Evolutionary conservation across 495 filamentous ascomycete genomes (phyloP).

Genomic region (Aspergillus hancockii): DNA sequence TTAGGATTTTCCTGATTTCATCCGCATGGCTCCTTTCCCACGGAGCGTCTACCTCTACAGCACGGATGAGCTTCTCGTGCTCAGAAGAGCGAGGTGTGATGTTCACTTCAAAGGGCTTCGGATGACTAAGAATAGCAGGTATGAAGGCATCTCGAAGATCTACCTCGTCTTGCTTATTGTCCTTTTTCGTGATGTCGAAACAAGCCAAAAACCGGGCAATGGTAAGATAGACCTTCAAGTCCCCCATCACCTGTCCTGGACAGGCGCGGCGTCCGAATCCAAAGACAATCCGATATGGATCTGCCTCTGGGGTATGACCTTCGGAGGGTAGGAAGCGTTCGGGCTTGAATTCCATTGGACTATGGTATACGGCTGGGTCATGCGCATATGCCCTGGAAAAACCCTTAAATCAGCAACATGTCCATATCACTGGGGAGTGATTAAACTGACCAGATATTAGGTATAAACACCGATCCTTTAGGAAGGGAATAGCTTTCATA

Average conservation of each 20-base stretch:
- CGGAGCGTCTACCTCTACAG: slow-evolving; percentile 40
- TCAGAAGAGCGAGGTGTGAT: slow-evolving; percentile 30
- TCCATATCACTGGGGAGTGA: too few species aligned
- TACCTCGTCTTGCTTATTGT: slow-evolving; percentile 20
- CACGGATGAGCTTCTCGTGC: slow-evolving; percentile 31
- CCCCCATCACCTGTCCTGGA: slow-evolving; percentile 58
- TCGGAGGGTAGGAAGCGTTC: slow-evolving; percentile 35
- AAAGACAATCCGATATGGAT: slow-evolving; percentile 42
- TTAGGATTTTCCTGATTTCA: background rate
- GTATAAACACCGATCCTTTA: slow-evolving; percentile 41
- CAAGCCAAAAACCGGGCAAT: slow-evolving; percentile 54
- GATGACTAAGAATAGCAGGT: slow-evolving; percentile 41
- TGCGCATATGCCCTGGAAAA: slow-evolving; percentile 23
- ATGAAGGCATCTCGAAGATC: slow-evolving; percentile 27
- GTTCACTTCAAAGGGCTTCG: slow-evolving; percentile 27
- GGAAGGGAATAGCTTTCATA: slow-evolving; percentile 41
- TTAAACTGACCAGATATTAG: slow-evolving; percentile 36
- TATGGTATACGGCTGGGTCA: slow-evolving; percentile 18
- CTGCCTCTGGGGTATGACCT: slow-evolving; percentile 22
- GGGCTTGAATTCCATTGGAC: slow-evolving; percentile 30
- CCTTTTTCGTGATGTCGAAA: slow-evolving; percentile 43
- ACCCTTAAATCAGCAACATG: too few species aligned
- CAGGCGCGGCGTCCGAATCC: slow-evolving; percentile 62
- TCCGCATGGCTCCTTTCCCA: slow-evolving; percentile 45
- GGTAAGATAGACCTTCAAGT: slow-evolving; percentile 53